Base-by-base conservation (phyloP, 2,329 filamentous ascomycete genomes). In the Verticillium nubilum region DNA sequence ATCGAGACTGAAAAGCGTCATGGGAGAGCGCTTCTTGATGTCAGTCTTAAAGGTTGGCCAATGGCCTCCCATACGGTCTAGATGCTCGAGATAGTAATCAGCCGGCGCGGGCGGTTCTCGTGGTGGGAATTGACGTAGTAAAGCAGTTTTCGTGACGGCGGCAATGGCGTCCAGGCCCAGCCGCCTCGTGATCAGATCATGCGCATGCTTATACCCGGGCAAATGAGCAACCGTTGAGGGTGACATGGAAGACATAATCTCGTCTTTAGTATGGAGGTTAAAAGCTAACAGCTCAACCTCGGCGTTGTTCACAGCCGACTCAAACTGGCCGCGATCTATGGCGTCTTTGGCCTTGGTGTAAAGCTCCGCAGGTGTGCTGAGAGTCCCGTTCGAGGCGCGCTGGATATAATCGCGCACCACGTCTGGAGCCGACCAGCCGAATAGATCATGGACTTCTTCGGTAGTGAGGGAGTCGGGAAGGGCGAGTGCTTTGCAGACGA, bases 401-500 rank as follows among this genome's bases (percentile, higher is more conserved):
- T 57, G 42, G 28, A 65, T 50, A 28, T 55, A 58, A 52, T 42
- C 58, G 9, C 42, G 23, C 19, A 61, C 59, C 6, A 60, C 56
- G 6, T 62, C 59, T 9, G 54, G 54, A 2, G 60, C 52, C 9
- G 64, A 61, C 31, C 64, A 62, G n/a, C 55, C 33, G n/a, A 64
- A 58, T 12, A 61, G 54, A 10, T 58, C 9, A 50, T 66, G 54
- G 6, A 60, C 19, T 55, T 66, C 58, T 0, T 56, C 47, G 4
- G 42, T 29, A 9, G 59, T 63, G 2, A 66, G 57, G 2, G 60
- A 63, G 19, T 56, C 12, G 0, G 64, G 64, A 12, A 28, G 15
- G 15, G 63, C 63, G n/a, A 66, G 58, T 5, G 57, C 58, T 27
- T 60, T 57, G 19, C 64, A 60, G 13, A 61, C 52, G 12, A 65